Conservation (phyloP, 2,329 filamentous ascomycete genomes). For the Penicillium fuscoglaucum region DNA sequence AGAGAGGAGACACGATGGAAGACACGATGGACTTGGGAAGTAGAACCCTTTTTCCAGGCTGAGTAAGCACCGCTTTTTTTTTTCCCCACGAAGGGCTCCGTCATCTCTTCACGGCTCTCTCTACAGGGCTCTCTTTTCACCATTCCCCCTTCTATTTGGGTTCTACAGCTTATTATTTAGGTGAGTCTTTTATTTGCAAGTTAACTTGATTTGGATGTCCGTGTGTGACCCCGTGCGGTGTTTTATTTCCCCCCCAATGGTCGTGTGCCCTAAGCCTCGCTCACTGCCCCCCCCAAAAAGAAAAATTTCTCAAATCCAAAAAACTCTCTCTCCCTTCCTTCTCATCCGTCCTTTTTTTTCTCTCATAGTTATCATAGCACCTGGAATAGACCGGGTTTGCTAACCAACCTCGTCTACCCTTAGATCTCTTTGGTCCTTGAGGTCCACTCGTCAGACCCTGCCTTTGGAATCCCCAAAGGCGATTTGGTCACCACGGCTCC, state of each 20-base stretch:
- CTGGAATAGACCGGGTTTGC: conserved; percentile 1
- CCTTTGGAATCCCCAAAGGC: conserved; percentile 47
- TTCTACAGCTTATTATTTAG: conserved; percentile 7
- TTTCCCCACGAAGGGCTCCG: conserved; percentile 1
- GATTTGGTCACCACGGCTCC: conserved; percentile 41
- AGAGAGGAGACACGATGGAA: neutral
- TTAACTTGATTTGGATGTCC: neutral
- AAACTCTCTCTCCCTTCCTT: conserved; percentile 20
- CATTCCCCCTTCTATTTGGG: neutral
- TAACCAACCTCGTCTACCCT: neutral
- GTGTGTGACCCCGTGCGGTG: conserved; percentile 11
- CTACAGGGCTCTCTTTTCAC: neutral
- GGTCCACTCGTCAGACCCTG: conserved; percentile 18
- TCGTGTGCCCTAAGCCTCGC: conserved; percentile 22
- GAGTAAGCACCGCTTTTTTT: conserved; percentile 5
- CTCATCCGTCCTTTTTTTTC: neutral
- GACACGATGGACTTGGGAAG: no score
- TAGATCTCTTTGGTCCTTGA: conserved; percentile 3
- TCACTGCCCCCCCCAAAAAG: conserved; percentile 3
- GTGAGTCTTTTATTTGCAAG: conserved; percentile 14
- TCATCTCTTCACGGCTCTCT: neutral
- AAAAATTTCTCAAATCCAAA: conserved; percentile 19
- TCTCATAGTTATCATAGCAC: conserved; percentile 6
- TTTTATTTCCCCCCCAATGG: conserved; percentile 17
- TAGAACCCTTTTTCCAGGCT: neutral